Percentiles rank a stretch among this genome's conserved stretches.
Evolutionary conservation across 805 yeast species (phyloP).

Genomic region (Candida ulmi): DNA sequence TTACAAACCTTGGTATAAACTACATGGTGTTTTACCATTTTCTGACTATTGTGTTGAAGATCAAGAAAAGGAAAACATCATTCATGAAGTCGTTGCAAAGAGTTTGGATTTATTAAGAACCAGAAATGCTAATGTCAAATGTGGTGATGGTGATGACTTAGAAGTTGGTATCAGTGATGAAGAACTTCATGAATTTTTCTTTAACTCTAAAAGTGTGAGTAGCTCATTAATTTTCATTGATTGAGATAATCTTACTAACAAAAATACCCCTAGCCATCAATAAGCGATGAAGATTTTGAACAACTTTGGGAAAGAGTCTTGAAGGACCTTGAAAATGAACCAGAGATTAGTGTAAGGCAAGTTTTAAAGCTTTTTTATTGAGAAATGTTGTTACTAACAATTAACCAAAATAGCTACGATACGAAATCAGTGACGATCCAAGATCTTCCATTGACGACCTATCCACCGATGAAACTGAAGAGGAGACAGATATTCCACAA

Average conservation of each 20-base stretch:
- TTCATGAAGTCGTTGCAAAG: constrained; percentile 59
- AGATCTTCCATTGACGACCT: constrained; percentile 31
- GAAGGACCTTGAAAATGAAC: constrained; percentile 54
- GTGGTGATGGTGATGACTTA: constrained; percentile 47
- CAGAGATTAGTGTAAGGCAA: constrained; percentile 76
- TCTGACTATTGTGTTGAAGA: constrained; percentile 70
- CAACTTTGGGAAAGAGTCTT: constrained; percentile 68
- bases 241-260: no score
- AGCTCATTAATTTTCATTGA: no score
- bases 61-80: constrained; percentile 59
- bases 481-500: constrained; percentile 31
- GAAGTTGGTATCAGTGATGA: constrained; percentile 45
- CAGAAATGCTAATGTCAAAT: constrained; percentile 57
- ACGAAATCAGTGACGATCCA: constrained; percentile 33
- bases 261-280: constrained; percentile 5
- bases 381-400: constrained; percentile 18
- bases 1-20: constrained; percentile 45
- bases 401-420: constrained; percentile 13
- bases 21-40: constrained; percentile 54
- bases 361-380: constrained; percentile 32
- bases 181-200: constrained; percentile 49
- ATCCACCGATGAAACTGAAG: constrained; percentile 33
- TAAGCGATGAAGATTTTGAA: constrained; percentile 58
- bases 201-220: constrained; percentile 29
- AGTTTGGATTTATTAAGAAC: constrained; percentile 61